phyloP scores from a whole-genome alignment of 805 yeast species.

The Ascoidea rubescens region DNA sequence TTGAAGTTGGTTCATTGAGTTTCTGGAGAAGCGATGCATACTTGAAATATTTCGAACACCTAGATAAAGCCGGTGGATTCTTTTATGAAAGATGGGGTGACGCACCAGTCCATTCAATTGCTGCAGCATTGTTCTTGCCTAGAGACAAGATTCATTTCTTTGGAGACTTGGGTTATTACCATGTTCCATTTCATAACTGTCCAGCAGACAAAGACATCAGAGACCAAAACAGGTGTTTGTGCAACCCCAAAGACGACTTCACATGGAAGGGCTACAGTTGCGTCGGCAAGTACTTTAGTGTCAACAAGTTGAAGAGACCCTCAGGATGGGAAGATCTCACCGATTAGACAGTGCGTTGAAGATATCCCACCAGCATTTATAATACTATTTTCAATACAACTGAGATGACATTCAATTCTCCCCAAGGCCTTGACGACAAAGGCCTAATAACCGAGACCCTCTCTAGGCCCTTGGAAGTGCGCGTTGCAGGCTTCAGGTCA shows the following conservation, averaged over 20 bases:
- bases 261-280: conserved; percentile 69
- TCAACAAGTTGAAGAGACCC: conserved; percentile 45
- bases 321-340: conserved; percentile 55
- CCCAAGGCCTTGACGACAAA: too few species aligned
- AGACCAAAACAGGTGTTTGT: conserved; percentile 49
- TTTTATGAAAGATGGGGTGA: conserved; percentile 93
- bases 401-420: too few species aligned
- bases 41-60: conserved; percentile 49
- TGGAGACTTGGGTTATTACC: conserved; percentile 75
- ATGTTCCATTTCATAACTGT: conserved; percentile 70
- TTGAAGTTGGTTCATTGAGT: conserved; percentile 63
- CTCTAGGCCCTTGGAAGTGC: too few species aligned
- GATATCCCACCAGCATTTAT: too few species aligned
- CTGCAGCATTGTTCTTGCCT: conserved; percentile 65
- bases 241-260: conserved; percentile 58
- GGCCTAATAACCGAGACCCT: too few species aligned
- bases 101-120: conserved; percentile 85
- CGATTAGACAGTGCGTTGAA: conserved; percentile 13
- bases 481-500: too few species aligned
- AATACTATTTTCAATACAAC: too few species aligned
- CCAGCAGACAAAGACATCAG: conserved; percentile 55
- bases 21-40: conserved; percentile 71
- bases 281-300: conserved; percentile 45
- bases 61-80: conserved; percentile 81
- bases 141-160: conserved; percentile 65